Evolutionary conservation across 768 basidiomycete species (phyloP), one percentile per base, ranked within the genome.

Genomic region (Amanita thiersii): DNA sequence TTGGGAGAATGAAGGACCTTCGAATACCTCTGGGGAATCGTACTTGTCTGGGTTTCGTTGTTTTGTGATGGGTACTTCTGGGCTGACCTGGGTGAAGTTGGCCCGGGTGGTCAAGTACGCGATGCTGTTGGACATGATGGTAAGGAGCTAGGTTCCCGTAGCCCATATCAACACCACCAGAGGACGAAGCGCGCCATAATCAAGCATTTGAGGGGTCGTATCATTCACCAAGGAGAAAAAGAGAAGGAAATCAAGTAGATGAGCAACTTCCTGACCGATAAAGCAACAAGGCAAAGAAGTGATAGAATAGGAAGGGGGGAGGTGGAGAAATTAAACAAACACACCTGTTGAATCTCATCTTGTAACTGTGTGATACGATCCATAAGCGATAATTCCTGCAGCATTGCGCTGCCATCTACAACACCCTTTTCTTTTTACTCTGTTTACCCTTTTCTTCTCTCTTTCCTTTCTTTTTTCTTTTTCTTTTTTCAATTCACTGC

Each of bases 311-410:
- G 12, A 39, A 15, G n/a, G 12, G n/a, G n/a, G n/a, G n/a, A n/a
- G n/a, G n/a, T n/a, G n/a, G 2, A 34, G 24, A 36, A 37, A 29
- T 30, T 29, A 19, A 14, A 23, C 20, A 21, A 33, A 48, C 65
- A 40, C 40, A 84, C 87, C 66, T 86, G 79, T 63, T 94, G 90
- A 46, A 91, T 89, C 62, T 86, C 86, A 77, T 94, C 85, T 70
- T 92, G 89, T 41, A 93, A 79, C 60, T 93, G 91, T 7, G 91
- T 92, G 60, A 93, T 86, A 64, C 89, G 82, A 72, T 93, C 90
- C 91, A 92, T 92, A 70, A 87, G 80, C 61, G 86, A 78, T 60
- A 89, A 65, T 77, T 88, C 86, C 73, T 86, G 81, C 74, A 89
- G 86, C 86, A 89, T 89, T 68, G 66, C 85, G 75, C 78, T 77